Base-by-base conservation (phyloP, 306 rosid genomes). In the Heteromeles arbutifolia region DNA sequence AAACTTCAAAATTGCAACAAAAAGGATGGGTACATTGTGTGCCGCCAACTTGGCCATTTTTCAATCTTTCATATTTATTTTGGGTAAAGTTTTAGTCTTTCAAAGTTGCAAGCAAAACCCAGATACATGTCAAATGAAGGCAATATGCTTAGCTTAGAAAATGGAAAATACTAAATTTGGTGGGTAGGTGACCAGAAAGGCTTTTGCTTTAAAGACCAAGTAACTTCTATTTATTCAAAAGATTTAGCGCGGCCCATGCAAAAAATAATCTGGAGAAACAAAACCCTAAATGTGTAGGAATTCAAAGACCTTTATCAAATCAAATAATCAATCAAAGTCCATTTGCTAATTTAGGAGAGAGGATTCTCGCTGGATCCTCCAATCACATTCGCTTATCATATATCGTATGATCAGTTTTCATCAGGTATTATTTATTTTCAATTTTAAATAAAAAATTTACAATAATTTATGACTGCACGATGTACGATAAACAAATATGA, bases 241-340 rank as follows among this genome's bases (percentile, higher is more conserved):
- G 65, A 61, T 3, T 26, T 31, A 75, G 72, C 59, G 83, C 79
- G 73, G 57, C 69, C 85, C 66, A 25, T 56, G 41, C 24, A 50
- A 57, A 73, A 72, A 61, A 61, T 64, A 70, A 52, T 69, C 89
- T 75, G 74, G 59, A 61, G 75, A 77, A 69, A 58, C 61, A 74
- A 69, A 59, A 77, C 86, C 82, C 53, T 57, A 57, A 53, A 85
- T 14, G 53, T 13, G 72, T 6, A 12, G 48, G 82, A 68, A 84
- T 56, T 21, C 29, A 71, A 68, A 39, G 65, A 62, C 25, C 5
- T 63, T 41, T 56, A 62, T 77, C 64, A 68, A 56, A 10, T 57
- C 67, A 63, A 15, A 48, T 48, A 48, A 48, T 65, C n/a, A 39
- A 74, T 57, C 75, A 67, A 59, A 50, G 19, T 74, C 78, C 76